Base-by-base conservation (phyloP, 2,329 filamentous ascomycete genomes). In the Xylariomycetidae sp. region DNA sequence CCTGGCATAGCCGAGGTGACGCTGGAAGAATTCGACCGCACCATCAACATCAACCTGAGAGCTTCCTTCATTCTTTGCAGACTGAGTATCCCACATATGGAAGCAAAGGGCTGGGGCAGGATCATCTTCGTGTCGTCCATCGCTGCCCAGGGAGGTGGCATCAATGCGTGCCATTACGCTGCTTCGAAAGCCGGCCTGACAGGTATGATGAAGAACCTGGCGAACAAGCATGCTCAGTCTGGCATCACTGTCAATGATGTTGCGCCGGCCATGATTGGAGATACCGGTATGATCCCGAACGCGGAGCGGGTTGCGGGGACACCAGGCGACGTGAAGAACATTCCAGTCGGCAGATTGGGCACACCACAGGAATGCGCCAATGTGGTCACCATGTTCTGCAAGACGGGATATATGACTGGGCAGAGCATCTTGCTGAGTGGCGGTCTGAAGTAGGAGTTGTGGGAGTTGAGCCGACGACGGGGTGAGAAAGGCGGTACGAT, bases 161-260 rank as follows among this genome's bases (percentile, higher is more conserved):
- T 80, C 43, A 81, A 82, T 46, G 76, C 76, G 14, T 76, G 74
- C 36, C 67, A 72, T 42, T 72, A 78, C 38, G 74, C 74, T 4
- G 74, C 76, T 3, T 74, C 70, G 18, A 79, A 80, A 53, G 76
- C 70, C 6, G 78, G 76, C 2, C 53, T 82, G 40, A 74, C 70
- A 4, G 72, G 73, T 3, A 74, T 82, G 71, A 79, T 80, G 72
- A 74, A 70, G 49, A 82, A 80, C 42, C 61, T 82, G 19, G 68
- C 76, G 1, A 67, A 64, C 1, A 72, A 74, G 28, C 65, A 81
- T 15, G 77, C 74, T 2, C 64, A 68, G 35, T 67, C 66, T 44
- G 76, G 76, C 19, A 77, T 82, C 44, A 78, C 76, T 10, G 74
- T 81, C 36, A 82, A 82, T 38, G 76, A 81, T 42, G 74, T 82